A percentile compares a stretch with the other conserved stretches of the same genome.
phyloP scores from a whole-genome alignment of 306 rosid species.

The Leucaena leucocephala region DNA sequence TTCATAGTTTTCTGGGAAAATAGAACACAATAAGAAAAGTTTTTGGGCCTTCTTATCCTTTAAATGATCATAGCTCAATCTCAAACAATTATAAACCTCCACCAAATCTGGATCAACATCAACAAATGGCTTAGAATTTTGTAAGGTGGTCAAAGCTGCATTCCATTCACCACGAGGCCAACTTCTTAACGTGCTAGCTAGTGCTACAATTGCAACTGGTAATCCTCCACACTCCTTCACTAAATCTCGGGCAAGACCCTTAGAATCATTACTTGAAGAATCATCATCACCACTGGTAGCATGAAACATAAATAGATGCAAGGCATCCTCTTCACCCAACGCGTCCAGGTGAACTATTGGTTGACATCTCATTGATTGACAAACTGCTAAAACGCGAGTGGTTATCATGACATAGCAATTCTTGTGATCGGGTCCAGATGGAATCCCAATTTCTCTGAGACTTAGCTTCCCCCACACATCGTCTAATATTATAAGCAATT shows the following conservation, averaged over 20 bases:
- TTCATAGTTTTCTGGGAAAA: slow-evolving; percentile 31
- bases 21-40: slow-evolving; percentile 29
- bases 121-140: neutral
- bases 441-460: slow-evolving; percentile 29
- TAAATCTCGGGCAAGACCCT: neutral
- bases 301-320: neutral
- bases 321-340: neutral
- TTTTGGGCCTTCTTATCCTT: neutral
- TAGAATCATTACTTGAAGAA: neutral
- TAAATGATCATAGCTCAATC: slow-evolving; percentile 32
- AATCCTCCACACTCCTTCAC: slow-evolving; percentile 16
- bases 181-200: neutral
- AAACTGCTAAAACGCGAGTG: neutral
- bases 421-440: neutral
- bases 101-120: neutral
- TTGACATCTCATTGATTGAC: slow-evolving; percentile 13
- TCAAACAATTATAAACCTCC: neutral
- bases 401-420: slow-evolving; percentile 21
- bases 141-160: neutral
- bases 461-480: neutral
- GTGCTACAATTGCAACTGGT: neutral
- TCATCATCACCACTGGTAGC: neutral
- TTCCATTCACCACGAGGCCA: neutral
- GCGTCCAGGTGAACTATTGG: neutral
- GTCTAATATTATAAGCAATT: neutral